Evolutionary conservation across 2,329 filamentous ascomycete genomes (phyloP), one percentile per base, ranked within the genome.

Genomic region (Xylaria sp.): DNA sequence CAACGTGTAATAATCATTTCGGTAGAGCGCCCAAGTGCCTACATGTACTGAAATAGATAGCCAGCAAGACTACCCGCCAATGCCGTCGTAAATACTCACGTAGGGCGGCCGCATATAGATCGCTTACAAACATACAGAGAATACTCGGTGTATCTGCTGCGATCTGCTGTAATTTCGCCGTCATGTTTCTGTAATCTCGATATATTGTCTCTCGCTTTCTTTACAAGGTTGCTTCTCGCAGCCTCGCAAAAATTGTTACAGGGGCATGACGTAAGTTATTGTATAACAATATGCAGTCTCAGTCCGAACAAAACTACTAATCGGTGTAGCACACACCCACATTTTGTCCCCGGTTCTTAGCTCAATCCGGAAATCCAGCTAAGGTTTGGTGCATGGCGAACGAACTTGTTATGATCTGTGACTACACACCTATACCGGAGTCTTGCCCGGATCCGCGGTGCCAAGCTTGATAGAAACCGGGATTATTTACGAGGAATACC

Each of bases 371-470:
- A 51, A 63, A 38, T 33, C 44, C 49, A 63, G n/a, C 28, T 59
- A 40, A 11, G 31, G 63, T 46, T 31, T 31, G 58, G 26, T 56
- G 51, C 48, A 57, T 23, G n/a, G 58, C 31, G 59, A 44, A 36
- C 36, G 58, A 56, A 63, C 11, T 40, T 40, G 58, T 44, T 60
- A 33, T 54, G 51, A 68, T 63, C n/a, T 51, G 57, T 61, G 7
- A 33, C 23, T 40, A 40, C 20, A 28, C 49, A 54, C 61, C 33
- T 53, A 36, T 46, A 46, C 61, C 58, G 68, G 65, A 57, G 46
- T 42, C 59, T 23, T 42, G 62, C 54, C 68, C 68, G 68, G 65
- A 68, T 68, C 68, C 68, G 68, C 66, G 68, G 66, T 60, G 66
- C 68, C 59, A 66, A 65, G 58, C 42, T 15, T 23, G 13, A 36